A percentile compares a stretch with the other conserved stretches of the same genome.
Conservation (phyloP, 1,284 basidiomycete species). For the Bondarzewia mesenterica region DNA sequence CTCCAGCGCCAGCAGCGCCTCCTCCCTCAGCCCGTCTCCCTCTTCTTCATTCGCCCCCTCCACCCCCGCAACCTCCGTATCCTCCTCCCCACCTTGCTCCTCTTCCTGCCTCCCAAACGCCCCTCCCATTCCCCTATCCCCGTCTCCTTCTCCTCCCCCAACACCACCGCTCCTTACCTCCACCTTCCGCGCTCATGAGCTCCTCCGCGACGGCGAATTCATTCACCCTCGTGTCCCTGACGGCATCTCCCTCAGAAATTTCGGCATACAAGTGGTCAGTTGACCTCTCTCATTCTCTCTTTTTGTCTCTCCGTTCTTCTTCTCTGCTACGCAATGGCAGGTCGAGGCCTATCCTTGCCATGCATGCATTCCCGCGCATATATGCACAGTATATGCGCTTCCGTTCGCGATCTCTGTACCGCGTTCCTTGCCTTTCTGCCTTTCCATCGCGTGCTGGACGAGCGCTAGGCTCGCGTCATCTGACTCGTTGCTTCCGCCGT, state of each 20-base stretch:
- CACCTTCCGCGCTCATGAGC: conserved; percentile 28
- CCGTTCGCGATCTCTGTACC: too few species aligned
- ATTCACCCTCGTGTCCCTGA: conserved; percentile 60
- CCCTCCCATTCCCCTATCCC: conserved; percentile 9
- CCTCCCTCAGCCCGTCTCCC: conserved; percentile 11
- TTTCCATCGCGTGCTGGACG: too few species aligned
- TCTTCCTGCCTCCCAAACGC: conserved; percentile 3
- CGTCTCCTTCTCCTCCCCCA: conserved; percentile 9
- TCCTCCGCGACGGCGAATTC: conserved; percentile 38
- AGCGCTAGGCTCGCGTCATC: neutral
- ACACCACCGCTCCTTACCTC: conserved; percentile 20
- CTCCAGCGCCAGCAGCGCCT: conserved; percentile 2
- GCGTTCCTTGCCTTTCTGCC: too few species aligned
- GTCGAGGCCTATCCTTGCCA: neutral
- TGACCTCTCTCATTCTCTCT: conserved; percentile 9
- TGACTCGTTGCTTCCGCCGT: neutral
- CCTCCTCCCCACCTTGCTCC: conserved; percentile 7
- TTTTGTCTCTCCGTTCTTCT: neutral
- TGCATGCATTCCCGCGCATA: neutral
- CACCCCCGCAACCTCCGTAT: conserved; percentile 11
- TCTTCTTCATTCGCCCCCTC: conserved; percentile 11
- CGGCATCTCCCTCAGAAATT: conserved; percentile 72
- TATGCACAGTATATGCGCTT: neutral
- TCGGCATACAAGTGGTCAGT: conserved; percentile 77
- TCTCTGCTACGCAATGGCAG: neutral